Evolutionary conservation across 148 eudicot genomes (phyloP).

Genomic region (Rhododendron simsii): DNA sequence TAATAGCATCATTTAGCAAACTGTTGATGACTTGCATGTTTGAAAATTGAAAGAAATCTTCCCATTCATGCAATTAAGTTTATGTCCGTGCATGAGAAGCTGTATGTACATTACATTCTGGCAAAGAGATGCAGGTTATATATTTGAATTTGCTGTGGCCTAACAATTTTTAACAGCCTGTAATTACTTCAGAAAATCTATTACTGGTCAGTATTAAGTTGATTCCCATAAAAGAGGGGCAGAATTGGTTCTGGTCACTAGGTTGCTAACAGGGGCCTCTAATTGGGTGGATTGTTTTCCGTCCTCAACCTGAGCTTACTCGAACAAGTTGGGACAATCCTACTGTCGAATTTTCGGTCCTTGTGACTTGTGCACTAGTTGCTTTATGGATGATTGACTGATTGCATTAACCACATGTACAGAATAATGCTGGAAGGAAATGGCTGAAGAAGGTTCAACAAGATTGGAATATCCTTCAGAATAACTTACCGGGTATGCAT

Average conservation of each 20-base stretch:
- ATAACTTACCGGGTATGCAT: slow-evolving; percentile 76
- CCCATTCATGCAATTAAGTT: background rate
- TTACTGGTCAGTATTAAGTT: background rate
- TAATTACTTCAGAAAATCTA: background rate
- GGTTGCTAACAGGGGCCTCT: background rate
- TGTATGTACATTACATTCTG: background rate
- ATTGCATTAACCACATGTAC: slow-evolving; percentile 12
- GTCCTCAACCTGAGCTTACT: background rate
- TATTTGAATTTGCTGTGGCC: background rate
- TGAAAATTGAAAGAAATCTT: background rate
- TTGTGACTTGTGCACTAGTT: background rate
- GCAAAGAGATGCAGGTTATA: background rate
- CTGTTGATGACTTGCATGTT: background rate
- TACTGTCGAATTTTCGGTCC: background rate
- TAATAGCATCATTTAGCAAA: background rate
- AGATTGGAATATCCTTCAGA: slow-evolving; percentile 95
- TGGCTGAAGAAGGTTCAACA: slow-evolving; percentile 94
- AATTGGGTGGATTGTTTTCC: background rate
- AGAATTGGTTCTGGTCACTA: background rate
- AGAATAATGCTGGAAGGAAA: slow-evolving; percentile 73
- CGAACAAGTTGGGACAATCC: background rate
- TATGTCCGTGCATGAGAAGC: background rate
- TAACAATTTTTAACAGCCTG: background rate
- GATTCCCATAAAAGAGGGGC: background rate
- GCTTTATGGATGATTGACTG: background rate